phyloP scores from a whole-genome alignment of 306 rosid genomes.

The Corylus avellana region DNA sequence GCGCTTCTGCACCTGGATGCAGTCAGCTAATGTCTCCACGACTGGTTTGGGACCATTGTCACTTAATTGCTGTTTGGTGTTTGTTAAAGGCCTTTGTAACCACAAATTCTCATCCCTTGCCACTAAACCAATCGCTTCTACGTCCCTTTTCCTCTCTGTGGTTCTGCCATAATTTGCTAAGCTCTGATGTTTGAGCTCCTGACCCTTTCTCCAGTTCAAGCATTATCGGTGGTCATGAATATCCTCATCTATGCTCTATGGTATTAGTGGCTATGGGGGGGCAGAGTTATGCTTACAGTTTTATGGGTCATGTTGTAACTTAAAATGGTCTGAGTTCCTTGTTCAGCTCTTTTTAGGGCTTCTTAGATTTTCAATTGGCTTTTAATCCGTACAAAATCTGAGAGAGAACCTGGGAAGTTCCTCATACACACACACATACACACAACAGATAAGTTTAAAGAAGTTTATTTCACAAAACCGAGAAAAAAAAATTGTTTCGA shows the following conservation, averaged over 20 bases:
- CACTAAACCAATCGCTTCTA: background rate
- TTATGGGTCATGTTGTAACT: background rate
- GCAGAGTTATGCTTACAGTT: background rate
- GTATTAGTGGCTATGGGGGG: background rate
- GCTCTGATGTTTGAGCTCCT: slow-evolving; percentile 15
- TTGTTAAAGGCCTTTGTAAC: background rate
- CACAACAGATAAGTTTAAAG: background rate
- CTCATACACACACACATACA: background rate
- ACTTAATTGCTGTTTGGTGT: background rate
- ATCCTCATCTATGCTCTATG: background rate
- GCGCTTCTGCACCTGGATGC: background rate
- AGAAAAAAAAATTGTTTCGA: background rate
- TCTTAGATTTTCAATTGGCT: background rate
- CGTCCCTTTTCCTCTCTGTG: slow-evolving; percentile 1
- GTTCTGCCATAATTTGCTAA: slow-evolving; percentile 5
- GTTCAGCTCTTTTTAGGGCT: background rate
- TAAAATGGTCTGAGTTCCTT: background rate
- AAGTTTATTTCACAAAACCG: too few relatives aligned
- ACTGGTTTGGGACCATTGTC: background rate
- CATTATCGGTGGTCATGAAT: slow-evolving; percentile 1
- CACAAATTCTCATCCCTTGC: background rate
- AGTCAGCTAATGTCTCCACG: background rate
- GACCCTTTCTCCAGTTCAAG: background rate
- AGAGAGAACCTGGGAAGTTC: background rate
- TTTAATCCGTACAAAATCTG: background rate